These are phyloP conservation scores for Trichoderma pleuroti DNA, from an alignment of 2,329 filamentous ascomycete genomes.

Conservation along the genomic window DNA sequence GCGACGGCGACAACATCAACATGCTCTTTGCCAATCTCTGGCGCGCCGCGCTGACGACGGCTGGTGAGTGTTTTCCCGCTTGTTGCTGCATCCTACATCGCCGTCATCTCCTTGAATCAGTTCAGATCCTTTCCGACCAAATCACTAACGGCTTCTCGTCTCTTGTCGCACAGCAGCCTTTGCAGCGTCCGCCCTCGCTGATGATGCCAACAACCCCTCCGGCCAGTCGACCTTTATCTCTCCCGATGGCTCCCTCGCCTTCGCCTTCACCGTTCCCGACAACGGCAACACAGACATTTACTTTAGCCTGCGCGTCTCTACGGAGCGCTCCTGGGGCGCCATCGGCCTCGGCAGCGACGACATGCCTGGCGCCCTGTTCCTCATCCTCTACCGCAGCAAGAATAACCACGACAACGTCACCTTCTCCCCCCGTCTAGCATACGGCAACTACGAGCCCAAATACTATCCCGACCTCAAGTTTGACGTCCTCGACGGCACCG, in stretches of 20 bases:
- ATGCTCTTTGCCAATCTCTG: conserved; percentile 30
- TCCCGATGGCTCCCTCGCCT: conserved; percentile 42
- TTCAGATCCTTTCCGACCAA: not conserved
- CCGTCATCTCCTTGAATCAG: not conserved
- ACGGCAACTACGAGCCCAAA: conserved; percentile 51
- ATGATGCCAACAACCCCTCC: conserved; percentile 28
- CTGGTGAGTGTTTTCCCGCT: conserved; percentile 24
- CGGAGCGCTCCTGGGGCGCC: conserved; percentile 48
- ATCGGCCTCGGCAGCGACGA: conserved; percentile 52
- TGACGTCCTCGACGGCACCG: conserved; percentile 45
- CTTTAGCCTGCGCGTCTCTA: conserved; percentile 51
- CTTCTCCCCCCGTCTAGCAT: conserved; percentile 51
- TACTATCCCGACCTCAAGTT: conserved; percentile 44
- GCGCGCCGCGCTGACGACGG: conserved; percentile 28
- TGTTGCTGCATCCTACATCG: not conserved
- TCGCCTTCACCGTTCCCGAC: conserved; percentile 49
- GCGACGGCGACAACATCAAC: conserved; percentile 29
- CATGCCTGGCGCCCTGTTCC: conserved; percentile 51
- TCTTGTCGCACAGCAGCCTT: conserved; percentile 22
- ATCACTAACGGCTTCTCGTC: not conserved
- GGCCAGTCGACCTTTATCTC: conserved; percentile 45
- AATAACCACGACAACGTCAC: conserved; percentile 48
- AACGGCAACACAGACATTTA: conserved; percentile 47
- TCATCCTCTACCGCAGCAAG: conserved; percentile 51
- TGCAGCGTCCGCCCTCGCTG: conserved; percentile 26